A percentile compares a stretch with the other conserved stretches of the same genome.
These are phyloP conservation scores for Panaeolus cyanescens DNA, from an alignment of 768 basidiomycete species.

Conservation along the genomic window DNA sequence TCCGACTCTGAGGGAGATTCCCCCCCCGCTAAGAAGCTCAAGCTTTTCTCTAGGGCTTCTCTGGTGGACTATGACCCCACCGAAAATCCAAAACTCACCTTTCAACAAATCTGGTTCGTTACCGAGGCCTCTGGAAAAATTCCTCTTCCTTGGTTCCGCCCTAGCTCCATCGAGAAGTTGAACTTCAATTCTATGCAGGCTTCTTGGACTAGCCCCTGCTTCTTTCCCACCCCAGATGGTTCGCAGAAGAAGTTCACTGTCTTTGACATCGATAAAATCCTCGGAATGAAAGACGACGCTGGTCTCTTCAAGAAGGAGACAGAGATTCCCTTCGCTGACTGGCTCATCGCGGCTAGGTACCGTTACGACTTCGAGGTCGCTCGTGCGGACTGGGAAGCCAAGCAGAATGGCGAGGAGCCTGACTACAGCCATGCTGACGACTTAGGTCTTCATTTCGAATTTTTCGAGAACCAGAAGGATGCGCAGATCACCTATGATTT, in stretches of 20 bases:
- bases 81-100: not conserved
- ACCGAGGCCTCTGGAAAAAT: conserved; percentile 8
- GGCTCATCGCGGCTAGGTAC: conserved; percentile 12
- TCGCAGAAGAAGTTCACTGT: not conserved
- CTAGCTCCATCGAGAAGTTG: conserved; percentile 25
- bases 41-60: not conserved
- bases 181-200: too few species aligned
- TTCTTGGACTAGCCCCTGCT: conserved; percentile 13
- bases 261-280: conserved; percentile 4
- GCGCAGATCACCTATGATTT: conserved; percentile 1
- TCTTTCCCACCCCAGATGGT: conserved; percentile 17
- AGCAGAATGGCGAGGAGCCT: not conserved
- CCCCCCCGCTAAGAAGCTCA: not conserved
- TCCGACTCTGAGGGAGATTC: not conserved
- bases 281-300: too few species aligned
- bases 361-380: conserved; percentile 8
- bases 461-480: conserved; percentile 6
- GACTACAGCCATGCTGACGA: not conserved
- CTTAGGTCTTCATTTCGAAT: conserved; percentile 3
- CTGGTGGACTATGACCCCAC: not conserved
- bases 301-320: not conserved
- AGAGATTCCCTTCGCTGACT: not conserved
- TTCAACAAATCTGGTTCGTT: conserved; percentile 12
- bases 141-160: conserved; percentile 12
- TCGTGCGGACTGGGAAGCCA: not conserved